Evolutionary conservation across 345 rosid genomes (phyloP), one percentile per base, ranked within the genome.

Genomic region (Litchi chinensis): DNA sequence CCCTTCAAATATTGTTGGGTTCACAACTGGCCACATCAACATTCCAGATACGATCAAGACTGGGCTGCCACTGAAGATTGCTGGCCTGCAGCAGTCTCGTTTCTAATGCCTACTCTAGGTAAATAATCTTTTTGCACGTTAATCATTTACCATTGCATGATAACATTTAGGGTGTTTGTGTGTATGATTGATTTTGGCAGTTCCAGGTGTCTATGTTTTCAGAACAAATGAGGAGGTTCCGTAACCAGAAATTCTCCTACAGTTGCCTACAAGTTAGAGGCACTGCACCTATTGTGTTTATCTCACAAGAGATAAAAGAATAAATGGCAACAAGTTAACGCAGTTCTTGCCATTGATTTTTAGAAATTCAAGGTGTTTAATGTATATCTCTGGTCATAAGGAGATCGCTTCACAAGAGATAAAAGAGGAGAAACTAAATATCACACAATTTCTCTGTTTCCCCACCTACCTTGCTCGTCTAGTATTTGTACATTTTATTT

Each of bases 61-160:
- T 5, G 97, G 99, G 2, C 10, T 90, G 57, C 93, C 93, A 0
- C 96, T 92, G n/a, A 95, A 95, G 84, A 78, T 92, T 39, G 83
- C 82, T 0, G 91, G 92, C 44, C 81, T 3, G 85, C 82, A 18
- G 80, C 83, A 3, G 81, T 95, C 44, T 86, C 96, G 5, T 11
- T 92, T n/a, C 66, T 92, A 52, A 95, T 93, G 99, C 98, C 97
- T 52, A 86, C 96, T 2, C 90, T 93, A 21, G 98, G 98, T 95
- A 88, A 80, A 19, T 16, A 8, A 19, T 74, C 41, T 19, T 59
- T 5, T 46, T 16, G 16, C 41, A 0, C 9, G 5, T 5, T 32
- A n/a, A 28, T 41, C 26, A n/a, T 56, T 7, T 41, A 12, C 60
- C 59, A 2, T 68, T 46, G 22, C 7, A 19, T 57, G 22, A 22